These are phyloP conservation scores for Pythium periplocum DNA, from an alignment of 352 stramenopile species.

Conservation along the genomic window DNA sequence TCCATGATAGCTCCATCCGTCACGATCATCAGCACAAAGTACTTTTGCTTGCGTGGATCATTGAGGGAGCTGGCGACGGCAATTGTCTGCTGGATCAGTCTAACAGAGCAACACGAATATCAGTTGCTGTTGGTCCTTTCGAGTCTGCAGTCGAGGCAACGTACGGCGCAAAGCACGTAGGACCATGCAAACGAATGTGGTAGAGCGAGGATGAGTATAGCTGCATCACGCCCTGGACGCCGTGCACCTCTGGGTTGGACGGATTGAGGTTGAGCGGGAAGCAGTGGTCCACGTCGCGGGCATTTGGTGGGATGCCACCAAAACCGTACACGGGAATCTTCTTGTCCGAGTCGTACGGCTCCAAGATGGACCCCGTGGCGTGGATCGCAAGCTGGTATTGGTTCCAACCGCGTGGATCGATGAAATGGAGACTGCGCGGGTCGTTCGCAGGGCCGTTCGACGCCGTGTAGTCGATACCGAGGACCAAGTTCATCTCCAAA, in stretches of 20 bases:
- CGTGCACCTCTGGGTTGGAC: slow-evolving; percentile 63
- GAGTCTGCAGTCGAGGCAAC: background rate
- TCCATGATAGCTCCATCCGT: slow-evolving; percentile 88
- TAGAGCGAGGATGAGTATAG: slow-evolving; percentile 48
- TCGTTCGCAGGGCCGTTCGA: slow-evolving; percentile 53
- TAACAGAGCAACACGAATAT: slow-evolving; percentile 11
- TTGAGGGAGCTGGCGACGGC: slow-evolving; percentile 31
- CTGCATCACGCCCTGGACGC: slow-evolving; percentile 68
- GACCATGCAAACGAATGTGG: slow-evolving; percentile 47
- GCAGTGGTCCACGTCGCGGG: slow-evolving; percentile 78
- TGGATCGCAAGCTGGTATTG: slow-evolving; percentile 73
- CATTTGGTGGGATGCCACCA: slow-evolving; percentile 72
- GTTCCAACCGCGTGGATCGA: slow-evolving; percentile 58
- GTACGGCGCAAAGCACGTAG: slow-evolving; percentile 55
- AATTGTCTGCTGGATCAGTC: slow-evolving; percentile 50
- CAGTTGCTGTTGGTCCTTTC: too few relatives aligned
- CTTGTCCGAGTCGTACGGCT: slow-evolving; percentile 71
- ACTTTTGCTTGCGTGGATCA: slow-evolving; percentile 66
- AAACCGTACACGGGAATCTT: slow-evolving; percentile 74
- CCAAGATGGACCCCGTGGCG: slow-evolving; percentile 56
- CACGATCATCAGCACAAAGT: slow-evolving; percentile 84
- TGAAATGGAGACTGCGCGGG: slow-evolving; percentile 59
- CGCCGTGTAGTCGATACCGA: slow-evolving; percentile 75
- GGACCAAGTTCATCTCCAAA: slow-evolving; percentile 83
- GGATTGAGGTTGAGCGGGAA: slow-evolving; percentile 84